These are phyloP conservation scores for Cetradonia linearis DNA, from an alignment of 495 filamentous ascomycete genomes.

Conservation along the genomic window DNA sequence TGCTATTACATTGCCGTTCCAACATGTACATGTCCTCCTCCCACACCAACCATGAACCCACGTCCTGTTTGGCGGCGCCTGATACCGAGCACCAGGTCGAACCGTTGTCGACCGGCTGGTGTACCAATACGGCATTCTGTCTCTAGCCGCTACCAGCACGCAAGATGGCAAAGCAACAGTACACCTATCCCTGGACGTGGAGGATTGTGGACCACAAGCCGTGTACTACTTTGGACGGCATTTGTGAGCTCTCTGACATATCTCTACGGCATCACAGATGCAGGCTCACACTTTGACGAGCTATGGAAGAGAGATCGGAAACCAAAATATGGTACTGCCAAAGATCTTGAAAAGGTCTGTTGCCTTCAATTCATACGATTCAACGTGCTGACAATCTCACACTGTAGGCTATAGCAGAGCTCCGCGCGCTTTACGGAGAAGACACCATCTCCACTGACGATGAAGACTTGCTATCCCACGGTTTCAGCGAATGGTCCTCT, in stretches of 20 bases:
- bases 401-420: constrained; percentile 49
- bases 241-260: constrained; percentile 23
- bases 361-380: neutral
- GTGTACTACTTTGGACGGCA: constrained; percentile 30
- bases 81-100: neutral
- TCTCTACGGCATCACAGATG: neutral
- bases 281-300: constrained; percentile 8
- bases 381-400: neutral
- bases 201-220: constrained; percentile 29
- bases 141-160: neutral
- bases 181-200: neutral
- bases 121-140: neutral
- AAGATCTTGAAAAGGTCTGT: constrained; percentile 36
- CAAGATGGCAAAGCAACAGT: neutral
- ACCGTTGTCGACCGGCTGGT: neutral
- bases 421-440: constrained; percentile 44
- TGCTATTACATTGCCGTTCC: neutral
- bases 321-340: constrained; percentile 34
- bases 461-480: constrained; percentile 70
- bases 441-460: constrained; percentile 74
- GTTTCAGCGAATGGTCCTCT: constrained; percentile 84
- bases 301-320: constrained; percentile 8
- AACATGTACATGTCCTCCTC: constrained; percentile 3
- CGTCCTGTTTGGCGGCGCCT: constrained; percentile 1
- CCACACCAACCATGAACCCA: neutral